Conservation (phyloP, 164 flowering plant genomes). For the Liquidambar formosana region DNA sequence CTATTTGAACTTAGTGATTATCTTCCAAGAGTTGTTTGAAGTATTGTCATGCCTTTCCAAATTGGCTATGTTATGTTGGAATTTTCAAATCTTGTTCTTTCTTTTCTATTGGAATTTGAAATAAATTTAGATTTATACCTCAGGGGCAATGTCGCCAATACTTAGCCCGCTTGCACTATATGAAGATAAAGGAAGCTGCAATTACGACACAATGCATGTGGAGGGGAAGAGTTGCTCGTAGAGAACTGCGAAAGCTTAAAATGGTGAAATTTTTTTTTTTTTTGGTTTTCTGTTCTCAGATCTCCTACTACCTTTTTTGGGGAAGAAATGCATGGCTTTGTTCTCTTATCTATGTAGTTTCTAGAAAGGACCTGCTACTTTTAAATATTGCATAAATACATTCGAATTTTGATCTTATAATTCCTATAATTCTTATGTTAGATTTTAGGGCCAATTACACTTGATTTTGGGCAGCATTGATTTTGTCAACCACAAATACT, state of each 20-base stretch:
- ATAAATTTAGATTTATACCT: neutral
- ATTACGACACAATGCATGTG: conserved; percentile 90
- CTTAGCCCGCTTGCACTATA: conserved; percentile 58
- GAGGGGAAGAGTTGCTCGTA: conserved; percentile 88
- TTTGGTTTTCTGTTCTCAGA: conserved; percentile 2
- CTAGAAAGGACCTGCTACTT: too few species aligned
- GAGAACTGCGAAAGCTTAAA: conserved; percentile 85
- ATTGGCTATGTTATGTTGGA: neutral
- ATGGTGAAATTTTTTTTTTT: conserved; percentile 61
- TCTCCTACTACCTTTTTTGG: neutral
- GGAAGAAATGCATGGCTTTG: neutral
- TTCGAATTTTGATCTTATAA: too few species aligned
- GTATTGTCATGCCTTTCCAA: neutral
- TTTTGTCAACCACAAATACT: too few species aligned
- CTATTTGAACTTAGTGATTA: neutral
- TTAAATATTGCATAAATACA: too few species aligned
- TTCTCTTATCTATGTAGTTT: neutral
- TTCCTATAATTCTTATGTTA: too few species aligned
- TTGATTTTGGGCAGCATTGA: too few species aligned
- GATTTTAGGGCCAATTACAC: too few species aligned
- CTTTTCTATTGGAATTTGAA: conserved; percentile 1
- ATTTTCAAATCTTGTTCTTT: neutral
- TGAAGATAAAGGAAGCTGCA: conserved; percentile 70
- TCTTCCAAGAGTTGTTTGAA: neutral
- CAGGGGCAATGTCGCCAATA: conserved; percentile 82